These are phyloP conservation scores for Mallotus japonicus DNA, from an alignment of 441 rosid species.

Conservation along the genomic window DNA sequence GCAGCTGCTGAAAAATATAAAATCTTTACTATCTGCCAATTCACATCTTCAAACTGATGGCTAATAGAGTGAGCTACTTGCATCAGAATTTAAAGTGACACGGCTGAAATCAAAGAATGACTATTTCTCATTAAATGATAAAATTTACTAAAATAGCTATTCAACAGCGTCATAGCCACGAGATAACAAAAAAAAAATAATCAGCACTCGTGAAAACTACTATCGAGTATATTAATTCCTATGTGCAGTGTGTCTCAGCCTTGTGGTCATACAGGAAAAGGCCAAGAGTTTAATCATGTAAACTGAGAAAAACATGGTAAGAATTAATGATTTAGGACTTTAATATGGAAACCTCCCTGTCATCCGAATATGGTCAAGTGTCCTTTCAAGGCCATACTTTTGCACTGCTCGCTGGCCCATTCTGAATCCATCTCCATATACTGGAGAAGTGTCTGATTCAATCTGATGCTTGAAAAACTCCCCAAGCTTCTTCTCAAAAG, in stretches of 20 bases:
- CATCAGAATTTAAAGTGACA: background rate
- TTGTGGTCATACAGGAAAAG: constrained; percentile 30
- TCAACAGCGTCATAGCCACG: constrained; percentile 20
- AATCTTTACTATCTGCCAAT: background rate
- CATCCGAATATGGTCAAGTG: constrained; percentile 78
- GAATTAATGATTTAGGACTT: constrained; percentile 4
- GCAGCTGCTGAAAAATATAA: background rate
- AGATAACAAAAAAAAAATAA: constrained; percentile 24
- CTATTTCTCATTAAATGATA: constrained; percentile 8
- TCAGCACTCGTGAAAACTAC: constrained; percentile 24
- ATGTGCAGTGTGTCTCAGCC: constrained; percentile 32
- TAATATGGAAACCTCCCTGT: constrained; percentile 78
- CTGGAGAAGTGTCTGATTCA: constrained; percentile 75
- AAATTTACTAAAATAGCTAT: constrained; percentile 4
- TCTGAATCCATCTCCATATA: constrained; percentile 94
- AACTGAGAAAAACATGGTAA: constrained; percentile 5
- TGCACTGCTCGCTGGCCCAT: constrained; percentile 72
- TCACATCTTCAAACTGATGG: background rate
- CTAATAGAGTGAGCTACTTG: background rate
- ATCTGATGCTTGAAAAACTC: constrained; percentile 90
- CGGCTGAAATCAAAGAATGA: constrained; percentile 19
- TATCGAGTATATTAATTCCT: constrained; percentile 22
- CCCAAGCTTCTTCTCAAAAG: constrained; percentile 79
- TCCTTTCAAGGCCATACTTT: constrained; percentile 65
- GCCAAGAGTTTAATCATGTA: constrained; percentile 14